Conservation (phyloP, 2,329 filamentous ascomycete species). For the Cladosporium sp. region DNA sequence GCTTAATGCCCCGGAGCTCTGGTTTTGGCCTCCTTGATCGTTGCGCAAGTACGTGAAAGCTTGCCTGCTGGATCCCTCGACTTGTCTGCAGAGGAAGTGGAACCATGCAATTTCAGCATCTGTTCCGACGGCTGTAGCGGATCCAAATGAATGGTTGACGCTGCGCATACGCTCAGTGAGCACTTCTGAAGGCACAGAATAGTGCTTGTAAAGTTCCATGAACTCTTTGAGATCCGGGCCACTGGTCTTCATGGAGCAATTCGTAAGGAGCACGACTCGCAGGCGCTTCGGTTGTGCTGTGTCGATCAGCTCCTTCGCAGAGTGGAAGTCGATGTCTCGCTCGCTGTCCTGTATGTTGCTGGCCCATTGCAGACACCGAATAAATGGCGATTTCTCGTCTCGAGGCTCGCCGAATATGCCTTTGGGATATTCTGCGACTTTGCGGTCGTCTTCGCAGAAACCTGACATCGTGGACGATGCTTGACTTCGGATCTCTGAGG, state of each 20-base stretch:
- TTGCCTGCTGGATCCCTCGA: neutral
- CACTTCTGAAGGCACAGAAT: slow-evolving; percentile 6
- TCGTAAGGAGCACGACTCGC: neutral
- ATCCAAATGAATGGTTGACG: slow-evolving; percentile 17
- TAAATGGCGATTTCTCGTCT: slow-evolving; percentile 6
- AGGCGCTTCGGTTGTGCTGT: neutral
- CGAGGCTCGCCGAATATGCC: slow-evolving; percentile 17
- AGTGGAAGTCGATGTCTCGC: neutral
- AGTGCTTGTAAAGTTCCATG: slow-evolving; percentile 1
- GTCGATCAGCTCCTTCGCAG: slow-evolving; percentile 13
- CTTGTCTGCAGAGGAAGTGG: slow-evolving; percentile 4
- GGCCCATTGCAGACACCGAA: slow-evolving; percentile 17
- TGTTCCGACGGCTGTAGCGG: neutral
- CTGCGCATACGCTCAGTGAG: slow-evolving; percentile 17
- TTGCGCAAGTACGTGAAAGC: slow-evolving; percentile 12
- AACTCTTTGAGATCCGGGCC: neutral
- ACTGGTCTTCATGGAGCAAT: neutral
- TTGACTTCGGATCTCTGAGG: neutral
- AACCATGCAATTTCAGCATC: slow-evolving; percentile 13
- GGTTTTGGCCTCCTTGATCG: slow-evolving; percentile 3
- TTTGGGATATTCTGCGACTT: neutral
- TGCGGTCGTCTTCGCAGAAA: slow-evolving; percentile 15
- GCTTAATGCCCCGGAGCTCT: neutral
- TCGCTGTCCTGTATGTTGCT: neutral
- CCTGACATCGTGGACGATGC: neutral